Base-by-base conservation (phyloP, 192 early-diverging fungal species). In the Umbelopsis ramanniana region DNA sequence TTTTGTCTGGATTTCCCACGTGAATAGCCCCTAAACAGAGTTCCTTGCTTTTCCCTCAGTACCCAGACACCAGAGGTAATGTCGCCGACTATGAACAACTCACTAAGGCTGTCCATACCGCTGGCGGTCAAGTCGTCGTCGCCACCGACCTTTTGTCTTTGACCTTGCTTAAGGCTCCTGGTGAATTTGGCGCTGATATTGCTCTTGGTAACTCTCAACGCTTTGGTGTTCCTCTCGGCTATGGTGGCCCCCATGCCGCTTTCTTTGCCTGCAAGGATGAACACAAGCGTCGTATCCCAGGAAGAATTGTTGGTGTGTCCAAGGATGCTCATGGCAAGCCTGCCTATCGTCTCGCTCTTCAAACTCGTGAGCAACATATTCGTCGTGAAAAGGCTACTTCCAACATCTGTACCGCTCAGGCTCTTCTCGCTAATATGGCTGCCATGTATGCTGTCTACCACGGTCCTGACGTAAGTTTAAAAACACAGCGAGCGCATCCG, bases 371-470 rank as follows among this genome's bases (percentile, higher is more conserved):
- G 86, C 98, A 99, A 86, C 98, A 99, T 83, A 99, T 99, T 84
- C 91, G 96, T 43, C 88, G 98, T 78, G 98, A 99, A 77, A 98
- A 98, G 89, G 98, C 98, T 3, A 97, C 98, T 63, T 91, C 89
- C 78, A 99, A 99, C 87, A 99, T 99, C 72, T 99, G 98, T 87
- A 99, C 98, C 0, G 96, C 98, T 23, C 98, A 99, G 82, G 98
- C 97, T 38, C 88, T 99, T 67, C 86, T 99, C 66, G 98, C 98
- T 68, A 99, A 99, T 88, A 98, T 99, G 97, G 88, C 96, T 38
- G 98, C 95, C 53, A 97, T 99, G 93, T 99, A 99, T 75, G 95
- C 94, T 29, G 94, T 99, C 60, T 99, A 98, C 85, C 98, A 99
- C 79, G 98, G 98, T 50, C 97, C 98, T 37, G 81, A 91, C 74